These are phyloP conservation scores for Phytophthora pluvialis DNA, from an alignment of 352 stramenopile species.

Conservation along the genomic window DNA sequence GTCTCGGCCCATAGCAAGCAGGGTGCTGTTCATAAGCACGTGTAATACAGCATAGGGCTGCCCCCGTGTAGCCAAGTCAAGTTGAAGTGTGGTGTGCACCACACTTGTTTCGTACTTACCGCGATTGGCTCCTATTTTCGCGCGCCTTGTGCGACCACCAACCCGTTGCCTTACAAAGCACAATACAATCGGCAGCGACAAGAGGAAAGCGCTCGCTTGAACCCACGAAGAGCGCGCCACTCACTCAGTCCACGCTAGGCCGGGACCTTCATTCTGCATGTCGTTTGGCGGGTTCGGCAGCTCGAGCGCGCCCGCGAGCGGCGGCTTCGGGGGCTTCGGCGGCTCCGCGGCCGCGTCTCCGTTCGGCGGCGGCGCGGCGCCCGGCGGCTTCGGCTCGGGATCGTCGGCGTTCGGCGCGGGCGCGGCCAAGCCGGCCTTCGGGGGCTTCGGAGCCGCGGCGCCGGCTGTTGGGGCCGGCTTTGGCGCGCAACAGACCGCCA, in stretches of 20 bases:
- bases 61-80: neutral
- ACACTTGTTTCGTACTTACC: constrained; percentile 17
- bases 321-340: constrained; percentile 59
- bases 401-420: constrained; percentile 54
- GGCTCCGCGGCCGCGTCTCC: constrained; percentile 51
- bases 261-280: constrained; percentile 43
- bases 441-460: constrained; percentile 35
- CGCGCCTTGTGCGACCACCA: constrained; percentile 13
- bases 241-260: constrained; percentile 6
- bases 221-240: neutral
- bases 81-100: constrained; percentile 26
- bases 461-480: constrained; percentile 26
- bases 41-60: neutral
- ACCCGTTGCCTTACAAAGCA: constrained; percentile 30
- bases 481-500: constrained; percentile 27
- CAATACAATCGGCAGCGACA: constrained; percentile 31
- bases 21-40: neutral
- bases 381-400: constrained; percentile 36
- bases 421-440: constrained; percentile 46
- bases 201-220: constrained; percentile 11
- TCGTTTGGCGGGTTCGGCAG: constrained; percentile 63
- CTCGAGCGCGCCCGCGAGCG: constrained; percentile 41
- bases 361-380: constrained; percentile 46
- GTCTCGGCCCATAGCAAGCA: constrained; percentile 2
- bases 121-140: constrained; percentile 1